These are phyloP conservation scores for Syncephalastrum racemosum DNA, from an alignment of 371 early-diverging fungal species.

Conservation along the genomic window DNA sequence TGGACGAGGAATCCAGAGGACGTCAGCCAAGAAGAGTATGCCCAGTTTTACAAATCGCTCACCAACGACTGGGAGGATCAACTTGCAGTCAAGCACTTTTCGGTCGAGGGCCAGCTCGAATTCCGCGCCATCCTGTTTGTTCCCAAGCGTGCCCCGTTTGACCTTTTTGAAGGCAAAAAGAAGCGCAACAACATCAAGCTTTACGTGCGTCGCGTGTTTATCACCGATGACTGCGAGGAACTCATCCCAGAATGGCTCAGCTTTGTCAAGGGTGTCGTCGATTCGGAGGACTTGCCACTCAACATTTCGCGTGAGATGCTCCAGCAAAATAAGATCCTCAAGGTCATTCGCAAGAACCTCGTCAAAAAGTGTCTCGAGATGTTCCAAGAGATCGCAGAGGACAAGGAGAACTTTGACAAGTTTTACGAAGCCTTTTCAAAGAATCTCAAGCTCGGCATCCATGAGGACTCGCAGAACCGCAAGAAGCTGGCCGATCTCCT, in stretches of 20 bases:
- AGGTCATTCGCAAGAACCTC: conserved; percentile 77
- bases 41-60: conserved; percentile 81
- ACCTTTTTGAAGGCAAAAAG: conserved; percentile 60
- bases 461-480: conserved; percentile 66
- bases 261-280: conserved; percentile 76
- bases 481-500: conserved; percentile 73
- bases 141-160: conserved; percentile 70
- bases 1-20: conserved; percentile 82
- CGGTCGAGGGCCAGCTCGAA: conserved; percentile 80
- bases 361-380: conserved; percentile 82
- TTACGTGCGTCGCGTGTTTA: conserved; percentile 85
- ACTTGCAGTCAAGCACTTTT: conserved; percentile 71
- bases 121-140: conserved; percentile 81
- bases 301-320: conserved; percentile 90
- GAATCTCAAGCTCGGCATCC: conserved; percentile 77
- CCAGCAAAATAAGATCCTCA: conserved; percentile 77
- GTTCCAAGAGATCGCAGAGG: conserved; percentile 67
- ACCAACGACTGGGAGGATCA: conserved; percentile 73
- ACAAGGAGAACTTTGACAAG: conserved; percentile 68
- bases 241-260: conserved; percentile 64
- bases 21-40: conserved; percentile 72
- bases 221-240: conserved; percentile 79
- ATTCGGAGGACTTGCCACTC: conserved; percentile 85
- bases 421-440: conserved; percentile 74
- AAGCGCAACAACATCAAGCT: conserved; percentile 80